Conservation (phyloP, 495 filamentous ascomycete genomes). For the Sphaerosporella brunnea region DNA sequence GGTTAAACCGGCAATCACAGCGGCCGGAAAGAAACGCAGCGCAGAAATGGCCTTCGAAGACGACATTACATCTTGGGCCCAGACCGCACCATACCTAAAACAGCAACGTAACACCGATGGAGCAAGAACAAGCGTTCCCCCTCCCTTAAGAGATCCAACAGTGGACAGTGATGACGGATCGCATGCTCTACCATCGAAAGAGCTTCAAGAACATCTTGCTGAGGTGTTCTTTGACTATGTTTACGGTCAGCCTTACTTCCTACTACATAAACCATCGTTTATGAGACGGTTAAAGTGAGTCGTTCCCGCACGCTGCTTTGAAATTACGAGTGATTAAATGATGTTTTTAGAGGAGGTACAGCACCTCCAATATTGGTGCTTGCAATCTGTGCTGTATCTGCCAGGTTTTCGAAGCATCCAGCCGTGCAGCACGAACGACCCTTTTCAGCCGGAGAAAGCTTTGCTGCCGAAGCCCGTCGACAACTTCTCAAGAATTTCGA, state of each 20-base stretch:
- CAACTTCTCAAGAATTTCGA: slow-evolving; percentile 76
- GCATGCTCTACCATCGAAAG: slow-evolving; percentile 67
- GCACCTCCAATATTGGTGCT: slow-evolving; percentile 76
- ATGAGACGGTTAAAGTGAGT: slow-evolving; percentile 62
- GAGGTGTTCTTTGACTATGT: slow-evolving; percentile 93
- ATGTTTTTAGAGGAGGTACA: slow-evolving; percentile 34
- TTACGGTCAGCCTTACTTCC: slow-evolving; percentile 85
- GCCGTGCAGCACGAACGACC: slow-evolving; percentile 64
- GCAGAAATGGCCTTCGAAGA: slow-evolving; percentile 75
- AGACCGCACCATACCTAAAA: slow-evolving; percentile 31
- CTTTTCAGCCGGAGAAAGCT: slow-evolving; percentile 79
- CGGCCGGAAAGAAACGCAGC: slow-evolving; percentile 57
- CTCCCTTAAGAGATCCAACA: background rate
- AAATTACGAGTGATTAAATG: no score
- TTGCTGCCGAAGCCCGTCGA: slow-evolving; percentile 67
- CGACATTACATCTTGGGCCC: slow-evolving; percentile 69
- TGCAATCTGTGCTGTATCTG: slow-evolving; percentile 80
- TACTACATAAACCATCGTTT: slow-evolving; percentile 94
- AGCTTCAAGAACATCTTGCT: slow-evolving; percentile 83
- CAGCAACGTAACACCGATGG: slow-evolving; percentile 22
- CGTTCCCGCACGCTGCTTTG: no score
- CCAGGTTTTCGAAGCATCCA: slow-evolving; percentile 89
- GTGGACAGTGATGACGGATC: slow-evolving; percentile 35
- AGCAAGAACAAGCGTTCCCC: background rate
- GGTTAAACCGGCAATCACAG: slow-evolving; percentile 59